Base-by-base conservation (phyloP, 345 rosid genomes). In the Acer campestre region DNA sequence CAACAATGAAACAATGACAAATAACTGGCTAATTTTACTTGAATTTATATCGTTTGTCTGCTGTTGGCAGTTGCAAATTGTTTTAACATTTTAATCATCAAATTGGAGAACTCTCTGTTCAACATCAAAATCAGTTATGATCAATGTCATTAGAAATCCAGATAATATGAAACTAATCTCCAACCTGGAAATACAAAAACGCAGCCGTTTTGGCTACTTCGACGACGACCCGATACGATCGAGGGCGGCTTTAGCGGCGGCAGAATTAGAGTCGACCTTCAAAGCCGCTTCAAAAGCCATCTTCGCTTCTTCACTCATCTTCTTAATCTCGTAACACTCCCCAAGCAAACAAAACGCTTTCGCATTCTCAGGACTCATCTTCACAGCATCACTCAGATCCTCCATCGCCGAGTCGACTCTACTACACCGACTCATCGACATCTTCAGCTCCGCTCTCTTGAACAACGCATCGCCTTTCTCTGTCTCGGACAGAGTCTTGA, bases 391-490 rank as follows among this genome's bases (percentile, higher is more conserved):
- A 8, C 61, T 84, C 85, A 89, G 56, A 78, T 91, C 94, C 44
- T 79, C 82, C 13, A 86, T 75, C 73, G 86, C 90, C 65, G 88
- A 81, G 70, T 86, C 90, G 8, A 86, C 83, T 16, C 77, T 75
- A 14, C 82, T 81, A 0, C 82, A 78, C 56, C 84, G 79, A 35
- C 73, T 79, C 81, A 82, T 74, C 49, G 75, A 78, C 82, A 84
- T 76, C 85, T 77, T 83, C 74, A 91, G 38, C 82, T 91, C 92
- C 3, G 90, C 94, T 62, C 94, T 79, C 88, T 83, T 86, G 61
- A 83, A 68, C 48, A 91, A 77, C 68, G 95, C 95, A 53, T 89
- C 92, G n/a, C 87, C 91, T 42, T 62, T 67, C 84, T 91, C 95
- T 10, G 0, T 29, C 23, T 78, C 85, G 55, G 67, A 83, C 80